phyloP scores from a whole-genome alignment of 495 filamentous ascomycete genomes.

The Tuber microsphaerosporum region DNA sequence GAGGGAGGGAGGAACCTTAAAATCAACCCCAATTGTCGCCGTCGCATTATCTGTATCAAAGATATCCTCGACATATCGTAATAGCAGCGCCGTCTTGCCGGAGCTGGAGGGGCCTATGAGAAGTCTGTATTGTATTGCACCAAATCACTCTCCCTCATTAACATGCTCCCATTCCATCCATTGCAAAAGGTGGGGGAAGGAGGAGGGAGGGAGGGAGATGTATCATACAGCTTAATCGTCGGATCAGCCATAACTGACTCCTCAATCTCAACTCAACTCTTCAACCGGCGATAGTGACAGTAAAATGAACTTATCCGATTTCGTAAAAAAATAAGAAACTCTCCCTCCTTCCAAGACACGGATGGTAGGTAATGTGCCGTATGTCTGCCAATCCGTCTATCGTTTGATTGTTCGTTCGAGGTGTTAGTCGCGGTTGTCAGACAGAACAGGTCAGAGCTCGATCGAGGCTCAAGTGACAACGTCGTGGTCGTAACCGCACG shows the following conservation, averaged over 20 bases:
- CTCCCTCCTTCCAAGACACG: background rate
- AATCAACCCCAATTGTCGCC: slow-evolving; percentile 58
- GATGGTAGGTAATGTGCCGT: background rate
- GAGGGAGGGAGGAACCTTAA: slow-evolving; percentile 47
- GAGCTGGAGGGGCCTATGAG: slow-evolving; percentile 40
- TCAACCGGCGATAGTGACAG: background rate
- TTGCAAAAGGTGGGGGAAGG: background rate
- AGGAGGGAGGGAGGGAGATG: slow-evolving; percentile 6
- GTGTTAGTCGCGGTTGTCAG: slow-evolving; percentile 1
- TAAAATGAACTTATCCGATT: background rate
- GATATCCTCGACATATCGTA: slow-evolving; percentile 54
- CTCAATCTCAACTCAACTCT: background rate
- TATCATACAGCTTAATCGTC: slow-evolving; percentile 35
- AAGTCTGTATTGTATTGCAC: slow-evolving; percentile 14
- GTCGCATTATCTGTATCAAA: slow-evolving; percentile 54
- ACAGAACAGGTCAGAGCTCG: background rate
- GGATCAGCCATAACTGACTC: slow-evolving; percentile 13
- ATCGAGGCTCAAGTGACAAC: background rate
- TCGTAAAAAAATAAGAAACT: background rate
- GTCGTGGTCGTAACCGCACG: background rate
- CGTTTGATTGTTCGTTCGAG: slow-evolving; percentile 5
- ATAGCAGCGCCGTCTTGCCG: slow-evolving; percentile 43
- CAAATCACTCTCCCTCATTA: background rate
- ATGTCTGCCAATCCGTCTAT: background rate
- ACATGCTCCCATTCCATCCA: background rate